Base-by-base conservation (phyloP, 2,329 filamentous ascomycete genomes). In the Ophiosphaerella korrae region DNA sequence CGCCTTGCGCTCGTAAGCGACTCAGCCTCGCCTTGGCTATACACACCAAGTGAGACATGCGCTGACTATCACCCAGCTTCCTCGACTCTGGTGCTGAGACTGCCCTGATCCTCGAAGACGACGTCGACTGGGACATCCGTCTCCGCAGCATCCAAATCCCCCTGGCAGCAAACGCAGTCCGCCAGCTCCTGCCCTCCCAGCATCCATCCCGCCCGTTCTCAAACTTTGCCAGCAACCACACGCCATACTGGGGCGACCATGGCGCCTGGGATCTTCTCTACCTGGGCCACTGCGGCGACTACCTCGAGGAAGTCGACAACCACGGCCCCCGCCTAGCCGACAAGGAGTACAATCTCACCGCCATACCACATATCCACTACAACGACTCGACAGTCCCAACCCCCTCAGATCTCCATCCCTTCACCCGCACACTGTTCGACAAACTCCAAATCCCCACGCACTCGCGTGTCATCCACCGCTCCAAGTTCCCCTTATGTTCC, bases 61-160 rank as follows among this genome's bases (percentile, higher is more conserved):
- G 45, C 59, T 68, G 48, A 64, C 47, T 50, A 43, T 39, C 24
- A 3, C 7, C 12, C 50, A 76, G 72, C 70, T 78, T 78, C 58
- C 64, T 78, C n/a, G 63, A 70, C 13, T 76, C 73, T 38, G 70
- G 68, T 35, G 66, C 73, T 7, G 74, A 76, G 49, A 76, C 75
- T 1, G 74, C 72, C 2, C 66, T 78, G 26, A 74, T 78, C 21
- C 66, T 78, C 36, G 76, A 78, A 65, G 76, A 78, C 59, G 76
- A 78, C 50, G 75, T 77, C 26, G 75, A 78, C 52, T 78, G 74
- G 72, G 75, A 77, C 53, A 73, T 78, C 34, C 75, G 72, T 42
- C 67, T 78, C 12, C 74, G 75, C 46, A 76, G 71, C 48, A 50
- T 66, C n/a, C 75, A 78, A 52, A 65, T 76, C 11, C 75, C 75